These are phyloP conservation scores for Kernera saxatilis DNA, from an alignment of 345 rosid species.

Conservation along the genomic window DNA sequence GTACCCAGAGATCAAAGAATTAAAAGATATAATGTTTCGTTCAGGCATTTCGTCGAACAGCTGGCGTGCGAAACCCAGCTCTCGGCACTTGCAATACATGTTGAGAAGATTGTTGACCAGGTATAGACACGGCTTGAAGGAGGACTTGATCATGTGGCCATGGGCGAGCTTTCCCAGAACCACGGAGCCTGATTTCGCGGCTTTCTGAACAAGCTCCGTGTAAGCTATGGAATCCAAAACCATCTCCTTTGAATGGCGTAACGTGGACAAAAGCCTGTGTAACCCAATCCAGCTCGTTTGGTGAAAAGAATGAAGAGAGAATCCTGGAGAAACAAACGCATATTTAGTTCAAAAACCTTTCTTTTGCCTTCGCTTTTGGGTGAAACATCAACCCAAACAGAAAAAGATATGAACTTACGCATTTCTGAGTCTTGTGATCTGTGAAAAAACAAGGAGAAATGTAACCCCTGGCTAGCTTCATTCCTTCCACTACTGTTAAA, in stretches of 20 bases:
- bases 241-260: constrained; percentile 6
- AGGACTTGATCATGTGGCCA: constrained; percentile 40
- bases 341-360: not conserved
- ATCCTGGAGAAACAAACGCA: constrained; percentile 52
- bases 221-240: constrained; percentile 32
- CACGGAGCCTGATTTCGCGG: constrained; percentile 34
- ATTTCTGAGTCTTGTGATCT: constrained; percentile 75
- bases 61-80: constrained; percentile 32
- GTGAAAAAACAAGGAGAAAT: constrained; percentile 82
- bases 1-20: constrained; percentile 43
- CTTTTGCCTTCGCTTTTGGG: not conserved
- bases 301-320: too few relatives aligned
- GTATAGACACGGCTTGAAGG: constrained; percentile 33
- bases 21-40: constrained; percentile 40
- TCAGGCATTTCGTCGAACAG: constrained; percentile 46
- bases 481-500: constrained; percentile 91
- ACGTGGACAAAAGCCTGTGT: not conserved
- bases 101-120: constrained; percentile 37
- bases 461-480: constrained; percentile 90
- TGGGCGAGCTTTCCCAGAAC: constrained; percentile 40
- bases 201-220: constrained; percentile 33
- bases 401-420: constrained; percentile 46
- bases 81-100: constrained; percentile 35
- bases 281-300: too few relatives aligned
- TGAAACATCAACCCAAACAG: not conserved